phyloP scores from a whole-genome alignment of 1,139 yeast genomes.

The Suhomyces chickasaworum region DNA sequence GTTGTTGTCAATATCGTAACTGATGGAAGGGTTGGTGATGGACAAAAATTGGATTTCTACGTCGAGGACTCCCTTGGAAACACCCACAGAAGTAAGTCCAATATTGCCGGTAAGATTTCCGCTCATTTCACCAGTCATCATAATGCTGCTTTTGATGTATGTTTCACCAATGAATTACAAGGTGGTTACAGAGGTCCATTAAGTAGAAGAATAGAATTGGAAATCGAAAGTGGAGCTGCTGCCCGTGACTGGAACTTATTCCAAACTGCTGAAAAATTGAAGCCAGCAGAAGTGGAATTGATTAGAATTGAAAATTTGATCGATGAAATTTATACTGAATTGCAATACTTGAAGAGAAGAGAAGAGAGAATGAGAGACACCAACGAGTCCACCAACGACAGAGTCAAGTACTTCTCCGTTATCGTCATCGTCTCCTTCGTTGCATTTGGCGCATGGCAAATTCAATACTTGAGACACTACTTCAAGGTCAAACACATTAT shows the following conservation, averaged over 20 bases:
- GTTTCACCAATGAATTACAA: constrained; percentile 71
- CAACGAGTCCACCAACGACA: constrained; percentile 86
- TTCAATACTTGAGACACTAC: constrained; percentile 86
- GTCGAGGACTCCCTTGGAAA: constrained; percentile 71
- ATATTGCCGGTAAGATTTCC: constrained; percentile 63
- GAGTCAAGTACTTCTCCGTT: constrained; percentile 84
- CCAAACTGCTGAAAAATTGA: constrained; percentile 89
- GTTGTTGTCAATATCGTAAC: constrained; percentile 82
- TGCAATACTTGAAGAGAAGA: constrained; percentile 80
- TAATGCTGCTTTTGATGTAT: constrained; percentile 85
- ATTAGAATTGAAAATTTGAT: constrained; percentile 82
- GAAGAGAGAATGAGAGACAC: constrained; percentile 95
- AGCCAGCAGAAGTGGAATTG: constrained; percentile 88
- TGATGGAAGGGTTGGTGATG: constrained; percentile 78
- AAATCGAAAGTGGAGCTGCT: constrained; percentile 92
- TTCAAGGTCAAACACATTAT: constrained; percentile 94
- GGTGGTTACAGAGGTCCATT: constrained; percentile 29
- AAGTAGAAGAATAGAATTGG: constrained; percentile 75
- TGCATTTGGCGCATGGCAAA: constrained; percentile 88
- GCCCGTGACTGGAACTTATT: constrained; percentile 98
- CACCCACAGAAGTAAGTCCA: constrained; percentile 66
- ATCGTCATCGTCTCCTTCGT: constrained; percentile 67
- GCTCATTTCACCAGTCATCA: constrained; percentile 84
- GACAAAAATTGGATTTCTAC: constrained; percentile 68
- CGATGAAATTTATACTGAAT: constrained; percentile 73